Evolutionary conservation across 164 flowering plant species (phyloP).

Genomic region (Vitis labrusca): DNA sequence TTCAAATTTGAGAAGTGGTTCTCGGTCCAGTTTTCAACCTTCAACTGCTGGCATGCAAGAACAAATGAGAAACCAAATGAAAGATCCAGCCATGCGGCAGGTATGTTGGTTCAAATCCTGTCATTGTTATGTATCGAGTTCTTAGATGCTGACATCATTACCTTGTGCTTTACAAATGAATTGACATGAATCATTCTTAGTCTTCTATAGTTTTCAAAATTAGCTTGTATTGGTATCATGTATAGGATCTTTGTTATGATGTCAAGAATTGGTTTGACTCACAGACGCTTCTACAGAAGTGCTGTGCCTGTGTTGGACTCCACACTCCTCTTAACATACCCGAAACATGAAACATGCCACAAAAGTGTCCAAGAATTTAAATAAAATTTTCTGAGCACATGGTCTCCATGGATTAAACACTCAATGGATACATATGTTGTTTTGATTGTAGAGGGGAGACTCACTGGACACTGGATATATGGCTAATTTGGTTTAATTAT

Average conservation of each 20-base stretch:
- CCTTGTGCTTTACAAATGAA: not conserved
- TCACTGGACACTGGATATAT: too few relatives aligned
- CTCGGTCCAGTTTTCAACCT: constrained; percentile 38
- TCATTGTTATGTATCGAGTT: not conserved
- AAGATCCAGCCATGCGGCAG: constrained; percentile 92
- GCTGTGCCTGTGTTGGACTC: too few relatives aligned
- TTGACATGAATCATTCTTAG: not conserved
- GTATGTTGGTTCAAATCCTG: constrained; percentile 26
- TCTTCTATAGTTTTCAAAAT: not conserved
- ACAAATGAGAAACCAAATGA: constrained; percentile 91
- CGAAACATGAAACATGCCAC: too few relatives aligned
- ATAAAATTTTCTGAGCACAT: too few relatives aligned
- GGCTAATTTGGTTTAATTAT: too few relatives aligned
- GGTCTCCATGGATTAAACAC: too few relatives aligned
- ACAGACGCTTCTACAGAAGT: too few relatives aligned
- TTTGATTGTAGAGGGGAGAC: too few relatives aligned
- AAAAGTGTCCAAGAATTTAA: too few relatives aligned
- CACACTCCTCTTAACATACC: too few relatives aligned
- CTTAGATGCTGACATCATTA: not conserved
- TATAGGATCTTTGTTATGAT: not conserved
- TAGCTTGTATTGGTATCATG: not conserved
- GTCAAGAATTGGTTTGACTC: not conserved
- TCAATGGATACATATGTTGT: too few relatives aligned
- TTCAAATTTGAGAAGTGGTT: constrained; percentile 29
- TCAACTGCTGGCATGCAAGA: constrained; percentile 70